These are phyloP conservation scores for Beta macrorhiza DNA, from an alignment of 179 eudicot genomes.

Conservation along the genomic window DNA sequence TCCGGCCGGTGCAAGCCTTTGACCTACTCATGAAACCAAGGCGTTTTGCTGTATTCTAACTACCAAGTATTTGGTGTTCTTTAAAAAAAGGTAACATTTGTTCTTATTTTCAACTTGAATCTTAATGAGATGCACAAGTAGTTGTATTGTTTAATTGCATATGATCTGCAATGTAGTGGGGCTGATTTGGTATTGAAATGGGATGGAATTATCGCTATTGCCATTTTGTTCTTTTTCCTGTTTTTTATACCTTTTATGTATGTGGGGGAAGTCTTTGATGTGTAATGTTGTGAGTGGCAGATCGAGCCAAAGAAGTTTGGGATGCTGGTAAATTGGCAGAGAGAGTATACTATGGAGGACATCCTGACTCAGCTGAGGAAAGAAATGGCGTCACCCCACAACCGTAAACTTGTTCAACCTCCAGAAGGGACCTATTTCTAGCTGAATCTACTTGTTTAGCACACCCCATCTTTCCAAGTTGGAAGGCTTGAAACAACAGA, in stretches of 20 bases:
- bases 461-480: not conserved
- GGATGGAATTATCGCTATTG: too few species aligned
- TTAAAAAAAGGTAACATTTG: too few species aligned
- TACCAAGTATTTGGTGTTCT: not conserved
- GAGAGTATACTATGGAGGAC: slow-evolving; percentile 69
- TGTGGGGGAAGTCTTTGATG: slow-evolving; percentile 2
- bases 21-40: not conserved
- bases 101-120: too few species aligned
- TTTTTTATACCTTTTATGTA: not conserved
- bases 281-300: slow-evolving; percentile 29
- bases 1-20: not conserved
- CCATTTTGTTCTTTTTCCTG: too few species aligned
- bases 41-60: not conserved
- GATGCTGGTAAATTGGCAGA: slow-evolving; percentile 63
- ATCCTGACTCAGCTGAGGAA: slow-evolving; percentile 62
- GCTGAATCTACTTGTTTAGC: slow-evolving; percentile 11
- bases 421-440: slow-evolving; percentile 70
- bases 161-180: too few species aligned
- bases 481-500: slow-evolving; percentile 4
- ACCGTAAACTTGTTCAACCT: slow-evolving; percentile 71
- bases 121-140: too few species aligned
- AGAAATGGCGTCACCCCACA: slow-evolving; percentile 69
- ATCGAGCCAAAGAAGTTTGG: slow-evolving; percentile 65
- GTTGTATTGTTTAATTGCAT: too few species aligned
- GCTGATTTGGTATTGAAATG: too few species aligned